A percentile compares a stretch with the other conserved stretches of the same genome.
Conservation (phyloP, 768 basidiomycete species). For the Sarcomyxa edulis region DNA sequence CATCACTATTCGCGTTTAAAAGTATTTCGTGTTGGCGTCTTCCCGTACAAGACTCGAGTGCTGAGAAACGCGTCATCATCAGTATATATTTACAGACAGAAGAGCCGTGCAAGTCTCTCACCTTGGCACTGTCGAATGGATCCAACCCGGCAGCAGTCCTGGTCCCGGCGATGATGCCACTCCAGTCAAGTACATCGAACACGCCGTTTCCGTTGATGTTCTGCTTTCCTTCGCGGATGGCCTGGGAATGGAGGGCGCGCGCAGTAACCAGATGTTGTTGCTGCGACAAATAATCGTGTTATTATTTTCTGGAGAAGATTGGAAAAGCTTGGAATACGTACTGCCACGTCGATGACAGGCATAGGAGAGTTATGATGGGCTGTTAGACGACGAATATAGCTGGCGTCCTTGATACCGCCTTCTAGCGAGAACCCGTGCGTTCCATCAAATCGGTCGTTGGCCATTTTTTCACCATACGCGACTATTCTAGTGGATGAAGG, state of each 20-base stretch:
- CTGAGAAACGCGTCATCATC: too few relatives aligned
- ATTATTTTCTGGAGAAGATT: too few relatives aligned
- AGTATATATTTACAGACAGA: too few relatives aligned
- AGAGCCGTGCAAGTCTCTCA: too few relatives aligned
- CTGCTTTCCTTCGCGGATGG: conserved; percentile 37
- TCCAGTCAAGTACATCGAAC: conserved; percentile 76
- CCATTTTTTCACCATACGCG: conserved; percentile 62
- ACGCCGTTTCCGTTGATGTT: too few relatives aligned
- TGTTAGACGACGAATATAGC: conserved; percentile 64
- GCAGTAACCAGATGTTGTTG: conserved; percentile 78
- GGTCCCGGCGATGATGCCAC: conserved; percentile 70
- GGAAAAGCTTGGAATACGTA: too few relatives aligned
- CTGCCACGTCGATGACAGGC: conserved; percentile 69
- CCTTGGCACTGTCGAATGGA: conserved; percentile 32
- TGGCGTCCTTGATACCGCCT: conserved; percentile 85
- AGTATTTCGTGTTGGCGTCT: too few relatives aligned
- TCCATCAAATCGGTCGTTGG: conserved; percentile 71
- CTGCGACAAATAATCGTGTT: too few relatives aligned
- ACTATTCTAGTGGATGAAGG: too few relatives aligned
- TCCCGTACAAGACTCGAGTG: too few relatives aligned
- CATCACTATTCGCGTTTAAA: too few relatives aligned
- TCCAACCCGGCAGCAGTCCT: conserved; percentile 70
- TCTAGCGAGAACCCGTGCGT: conserved; percentile 72
- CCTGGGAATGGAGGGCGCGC: conserved; percentile 58
- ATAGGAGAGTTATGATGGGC: conserved; percentile 62